These are phyloP conservation scores for Durotheca rogersii DNA, from an alignment of 495 filamentous ascomycete species.

Conservation along the genomic window DNA sequence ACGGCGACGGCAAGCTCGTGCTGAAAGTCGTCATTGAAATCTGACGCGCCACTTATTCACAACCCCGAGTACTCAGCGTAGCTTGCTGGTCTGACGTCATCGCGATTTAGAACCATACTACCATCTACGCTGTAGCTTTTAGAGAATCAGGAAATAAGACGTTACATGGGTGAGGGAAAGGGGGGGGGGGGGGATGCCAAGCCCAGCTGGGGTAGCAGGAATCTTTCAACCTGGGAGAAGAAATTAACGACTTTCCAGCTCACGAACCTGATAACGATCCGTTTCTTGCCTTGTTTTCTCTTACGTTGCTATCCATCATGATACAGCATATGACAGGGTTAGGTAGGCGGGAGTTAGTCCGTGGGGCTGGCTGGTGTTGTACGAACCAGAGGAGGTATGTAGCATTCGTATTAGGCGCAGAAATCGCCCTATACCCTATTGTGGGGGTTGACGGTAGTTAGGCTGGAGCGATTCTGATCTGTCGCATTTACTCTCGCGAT, in stretches of 20 bases:
- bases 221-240: slow-evolving; percentile 18
- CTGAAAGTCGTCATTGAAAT: slow-evolving; percentile 81
- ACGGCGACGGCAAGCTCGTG: slow-evolving; percentile 73
- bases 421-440: slow-evolving; percentile 10
- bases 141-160: slow-evolving; percentile 2
- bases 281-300: not conserved
- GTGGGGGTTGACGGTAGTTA: not conserved
- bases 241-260: too few species aligned
- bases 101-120: slow-evolving; percentile 6
- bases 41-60: slow-evolving; percentile 22
- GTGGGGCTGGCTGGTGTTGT: slow-evolving; percentile 16
- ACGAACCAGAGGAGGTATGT: slow-evolving; percentile 2
- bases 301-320: not conserved
- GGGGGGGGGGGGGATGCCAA: slow-evolving; percentile 13
- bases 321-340: slow-evolving; percentile 12
- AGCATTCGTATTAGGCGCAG: slow-evolving; percentile 22
- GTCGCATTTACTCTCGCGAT: not conserved
- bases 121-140: not conserved
- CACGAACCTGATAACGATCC: too few species aligned
- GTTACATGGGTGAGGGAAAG: slow-evolving; percentile 16
- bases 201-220: slow-evolving; percentile 12
- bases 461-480: not conserved
- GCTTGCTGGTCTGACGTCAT: not conserved
- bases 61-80: not conserved
- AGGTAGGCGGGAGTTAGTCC: slow-evolving; percentile 14